Evolutionary conservation across 2,329 filamentous ascomycete species (phyloP).

Genomic region (Monilinia fructigena): DNA sequence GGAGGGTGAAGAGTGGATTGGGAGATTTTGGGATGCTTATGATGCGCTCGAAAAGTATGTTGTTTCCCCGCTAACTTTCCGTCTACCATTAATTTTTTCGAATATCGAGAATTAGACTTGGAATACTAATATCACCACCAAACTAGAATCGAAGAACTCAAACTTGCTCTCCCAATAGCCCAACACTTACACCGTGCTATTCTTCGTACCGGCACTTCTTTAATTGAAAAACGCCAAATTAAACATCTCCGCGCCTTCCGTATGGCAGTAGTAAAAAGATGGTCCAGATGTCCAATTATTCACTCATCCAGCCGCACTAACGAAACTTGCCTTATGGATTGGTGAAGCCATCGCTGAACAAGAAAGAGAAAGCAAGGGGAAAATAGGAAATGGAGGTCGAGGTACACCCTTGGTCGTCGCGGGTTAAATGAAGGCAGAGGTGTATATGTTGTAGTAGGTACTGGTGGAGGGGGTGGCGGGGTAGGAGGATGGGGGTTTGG

Average conservation of each 20-base stretch:
- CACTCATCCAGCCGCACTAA: slow-evolving; percentile 86
- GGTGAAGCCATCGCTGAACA: slow-evolving; percentile 88
- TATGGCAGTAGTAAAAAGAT: slow-evolving; percentile 94
- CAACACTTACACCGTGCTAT: slow-evolving; percentile 91
- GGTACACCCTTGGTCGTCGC: slow-evolving; percentile 88
- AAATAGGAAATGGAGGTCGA: slow-evolving; percentile 64
- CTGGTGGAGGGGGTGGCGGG: slow-evolving; percentile 74
- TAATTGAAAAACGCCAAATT: slow-evolving; percentile 93
- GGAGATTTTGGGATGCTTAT: slow-evolving; percentile 69
- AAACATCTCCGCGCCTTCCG: slow-evolving; percentile 89
- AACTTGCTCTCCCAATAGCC: slow-evolving; percentile 74
- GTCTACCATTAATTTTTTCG: not conserved
- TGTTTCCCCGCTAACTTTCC: not conserved
- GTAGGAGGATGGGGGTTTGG: slow-evolving; percentile 65
- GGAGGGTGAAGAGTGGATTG: slow-evolving; percentile 63
- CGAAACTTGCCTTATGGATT: slow-evolving; percentile 91
- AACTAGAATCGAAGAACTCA: slow-evolving; percentile 69
- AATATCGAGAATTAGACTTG: slow-evolving; percentile 39
- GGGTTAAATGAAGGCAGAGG: slow-evolving; percentile 79
- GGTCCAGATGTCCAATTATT: slow-evolving; percentile 90
- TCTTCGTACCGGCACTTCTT: slow-evolving; percentile 83
- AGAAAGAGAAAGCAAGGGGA: slow-evolving; percentile 73
- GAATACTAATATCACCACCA: slow-evolving; percentile 43
- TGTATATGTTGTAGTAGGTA: slow-evolving; percentile 90
- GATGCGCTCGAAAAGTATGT: slow-evolving; percentile 67